Evolutionary conservation across 805 yeast species (phyloP).

Genomic region (Scheffersomyces coipomensis): DNA sequence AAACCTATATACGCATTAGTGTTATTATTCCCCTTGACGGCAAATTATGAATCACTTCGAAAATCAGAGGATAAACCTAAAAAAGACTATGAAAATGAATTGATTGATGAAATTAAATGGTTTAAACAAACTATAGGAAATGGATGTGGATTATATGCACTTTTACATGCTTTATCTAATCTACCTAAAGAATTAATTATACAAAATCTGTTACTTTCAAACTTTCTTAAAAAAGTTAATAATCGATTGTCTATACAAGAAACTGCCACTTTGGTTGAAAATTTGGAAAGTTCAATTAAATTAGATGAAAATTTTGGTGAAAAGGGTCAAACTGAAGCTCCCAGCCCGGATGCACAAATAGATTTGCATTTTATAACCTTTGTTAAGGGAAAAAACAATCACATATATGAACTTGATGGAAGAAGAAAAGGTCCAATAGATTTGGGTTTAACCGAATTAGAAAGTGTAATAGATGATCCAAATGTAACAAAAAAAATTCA

Average conservation of each 20-base stretch:
- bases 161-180: conserved; percentile 60
- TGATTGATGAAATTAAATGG: conserved; percentile 56
- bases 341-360: conserved; percentile 48
- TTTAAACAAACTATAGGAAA: conserved; percentile 79
- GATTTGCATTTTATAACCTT: conserved; percentile 79
- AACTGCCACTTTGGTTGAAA: conserved; percentile 43
- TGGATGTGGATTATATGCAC: conserved; percentile 91
- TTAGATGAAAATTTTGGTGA: conserved; percentile 45
- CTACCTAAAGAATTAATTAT: conserved; percentile 46
- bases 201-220: conserved; percentile 27
- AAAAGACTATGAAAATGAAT: conserved; percentile 21
- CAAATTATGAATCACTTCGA: conserved; percentile 54
- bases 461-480: conserved; percentile 45
- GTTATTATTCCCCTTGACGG: conserved; percentile 79
- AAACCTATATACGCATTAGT: conserved; percentile 75
- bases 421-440: conserved; percentile 74
- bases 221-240: conserved; percentile 3
- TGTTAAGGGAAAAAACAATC: conserved; percentile 53
- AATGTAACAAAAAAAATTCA: conserved; percentile 55
- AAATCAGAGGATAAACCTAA: conserved; percentile 31
- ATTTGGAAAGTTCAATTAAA: conserved; percentile 39
- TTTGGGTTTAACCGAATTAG: conserved; percentile 42
- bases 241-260: conserved; percentile 26
- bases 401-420: conserved; percentile 85
- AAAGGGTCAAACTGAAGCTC: conserved; percentile 69